These are phyloP conservation scores for Sporothrix variecibatus DNA, from an alignment of 2,329 filamentous ascomycete species.

Conservation along the genomic window DNA sequence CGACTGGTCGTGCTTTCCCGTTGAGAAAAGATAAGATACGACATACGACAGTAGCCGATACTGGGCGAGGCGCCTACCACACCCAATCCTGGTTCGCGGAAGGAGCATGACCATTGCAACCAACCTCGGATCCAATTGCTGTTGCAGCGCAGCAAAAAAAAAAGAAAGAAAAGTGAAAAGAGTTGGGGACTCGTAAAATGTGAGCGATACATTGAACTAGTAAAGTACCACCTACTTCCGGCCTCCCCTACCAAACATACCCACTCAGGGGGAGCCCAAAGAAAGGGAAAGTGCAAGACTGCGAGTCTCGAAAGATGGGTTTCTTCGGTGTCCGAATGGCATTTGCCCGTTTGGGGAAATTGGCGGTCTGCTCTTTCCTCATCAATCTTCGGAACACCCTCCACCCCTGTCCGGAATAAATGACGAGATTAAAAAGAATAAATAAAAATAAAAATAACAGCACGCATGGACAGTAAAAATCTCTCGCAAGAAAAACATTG, in stretches of 20 bases:
- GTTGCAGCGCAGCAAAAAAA: neutral
- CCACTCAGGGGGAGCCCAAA: neutral
- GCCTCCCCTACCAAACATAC: neutral
- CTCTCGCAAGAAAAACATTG: neutral
- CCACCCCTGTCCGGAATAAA: constrained; percentile 9
- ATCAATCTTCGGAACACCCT: neutral
- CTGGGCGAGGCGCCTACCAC: neutral
- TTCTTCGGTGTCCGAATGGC: constrained; percentile 26
- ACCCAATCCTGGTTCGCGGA: neutral
- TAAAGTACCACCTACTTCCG: neutral
- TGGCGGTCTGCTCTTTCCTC: constrained; percentile 21
- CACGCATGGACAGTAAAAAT: neutral
- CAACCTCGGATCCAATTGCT: neutral
- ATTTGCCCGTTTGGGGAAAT: constrained; percentile 29
- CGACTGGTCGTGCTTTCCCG: neutral
- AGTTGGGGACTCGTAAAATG: constrained; percentile 14
- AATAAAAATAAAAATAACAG: neutral
- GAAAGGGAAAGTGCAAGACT: neutral
- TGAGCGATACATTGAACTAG: neutral
- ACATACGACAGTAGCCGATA: neutral
- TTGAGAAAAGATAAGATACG: constrained; percentile 1
- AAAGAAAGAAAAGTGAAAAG: neutral
- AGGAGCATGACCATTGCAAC: constrained; percentile 7
- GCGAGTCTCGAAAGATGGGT: constrained; percentile 10
- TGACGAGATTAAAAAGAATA: neutral